These are phyloP conservation scores for Blastomyces silverae DNA, from an alignment of 2,329 filamentous ascomycete species.

Conservation along the genomic window DNA sequence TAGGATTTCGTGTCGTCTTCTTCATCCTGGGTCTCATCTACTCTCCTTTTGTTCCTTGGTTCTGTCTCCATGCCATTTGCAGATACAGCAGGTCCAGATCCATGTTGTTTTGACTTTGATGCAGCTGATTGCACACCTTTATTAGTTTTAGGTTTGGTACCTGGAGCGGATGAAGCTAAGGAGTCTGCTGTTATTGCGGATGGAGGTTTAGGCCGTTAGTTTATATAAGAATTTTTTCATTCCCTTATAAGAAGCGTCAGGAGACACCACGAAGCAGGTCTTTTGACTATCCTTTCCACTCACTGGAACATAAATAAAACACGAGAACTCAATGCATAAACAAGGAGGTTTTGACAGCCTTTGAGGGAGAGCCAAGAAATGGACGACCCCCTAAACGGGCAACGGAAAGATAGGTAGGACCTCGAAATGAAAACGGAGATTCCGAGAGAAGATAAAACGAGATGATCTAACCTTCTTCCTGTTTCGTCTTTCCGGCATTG, in stretches of 20 bases:
- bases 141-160: background rate
- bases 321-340: background rate
- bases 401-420: background rate
- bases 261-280: background rate
- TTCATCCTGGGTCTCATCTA: background rate
- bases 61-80: background rate
- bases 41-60: background rate
- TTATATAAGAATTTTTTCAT: background rate
- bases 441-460: background rate
- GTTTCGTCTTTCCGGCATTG: background rate
- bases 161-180: constrained; percentile 1
- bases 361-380: background rate
- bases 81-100: background rate
- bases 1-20: constrained; percentile 44
- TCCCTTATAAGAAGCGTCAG: background rate
- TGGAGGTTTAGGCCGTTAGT: background rate
- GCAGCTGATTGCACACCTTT: background rate
- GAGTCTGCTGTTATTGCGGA: background rate
- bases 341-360: background rate
- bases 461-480: constrained; percentile 9
- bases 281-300: background rate
- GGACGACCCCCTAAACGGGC: background rate
- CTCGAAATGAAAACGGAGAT: background rate
- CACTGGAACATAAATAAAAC: background rate
- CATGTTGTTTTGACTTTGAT: background rate